Percentiles rank a stretch among this genome's conserved stretches.
Evolutionary conservation across 768 basidiomycete genomes (phyloP).

Genomic region (Suillus bovinus): DNA sequence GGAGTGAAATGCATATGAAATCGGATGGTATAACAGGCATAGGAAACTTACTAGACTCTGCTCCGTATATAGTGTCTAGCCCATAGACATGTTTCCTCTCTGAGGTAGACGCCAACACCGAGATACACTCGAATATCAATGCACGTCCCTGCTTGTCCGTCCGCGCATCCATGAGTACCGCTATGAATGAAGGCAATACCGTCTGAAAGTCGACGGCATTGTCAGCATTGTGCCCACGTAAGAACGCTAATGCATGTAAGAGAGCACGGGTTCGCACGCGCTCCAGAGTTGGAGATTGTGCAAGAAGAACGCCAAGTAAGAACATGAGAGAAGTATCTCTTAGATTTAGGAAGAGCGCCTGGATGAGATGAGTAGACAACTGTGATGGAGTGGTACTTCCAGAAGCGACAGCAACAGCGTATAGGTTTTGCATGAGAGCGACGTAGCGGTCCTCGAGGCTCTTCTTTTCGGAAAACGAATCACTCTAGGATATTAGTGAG

Average conservation of each 20-base stretch:
- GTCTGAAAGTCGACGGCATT: constrained; percentile 77
- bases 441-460: constrained; percentile 46
- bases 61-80: constrained; percentile 73
- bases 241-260: constrained; percentile 75
- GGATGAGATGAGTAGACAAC: constrained; percentile 59
- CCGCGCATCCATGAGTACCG: constrained; percentile 44
- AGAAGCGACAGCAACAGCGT: constrained; percentile 63
- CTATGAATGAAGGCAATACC: constrained; percentile 67
- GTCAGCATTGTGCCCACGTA: constrained; percentile 66
- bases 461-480: constrained; percentile 18
- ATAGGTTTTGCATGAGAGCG: constrained; percentile 62
- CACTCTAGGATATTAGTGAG: constrained; percentile 13
- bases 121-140: constrained; percentile 56
- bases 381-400: constrained; percentile 38
- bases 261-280: constrained; percentile 57
- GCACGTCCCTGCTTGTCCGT: constrained; percentile 30
- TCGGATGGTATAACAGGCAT: background rate
- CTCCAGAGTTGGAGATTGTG: constrained; percentile 27
- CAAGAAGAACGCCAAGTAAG: constrained; percentile 72
- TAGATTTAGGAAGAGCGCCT: constrained; percentile 64
- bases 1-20: constrained; percentile 24
- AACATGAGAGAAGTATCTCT: constrained; percentile 76
- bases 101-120: constrained; percentile 41
- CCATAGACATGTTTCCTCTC: constrained; percentile 60
- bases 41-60: constrained; percentile 48